Evolutionary conservation across 495 filamentous ascomycete genomes (phyloP), one percentile per base, ranked within the genome.

Genomic region (Neurospora sp.): DNA sequence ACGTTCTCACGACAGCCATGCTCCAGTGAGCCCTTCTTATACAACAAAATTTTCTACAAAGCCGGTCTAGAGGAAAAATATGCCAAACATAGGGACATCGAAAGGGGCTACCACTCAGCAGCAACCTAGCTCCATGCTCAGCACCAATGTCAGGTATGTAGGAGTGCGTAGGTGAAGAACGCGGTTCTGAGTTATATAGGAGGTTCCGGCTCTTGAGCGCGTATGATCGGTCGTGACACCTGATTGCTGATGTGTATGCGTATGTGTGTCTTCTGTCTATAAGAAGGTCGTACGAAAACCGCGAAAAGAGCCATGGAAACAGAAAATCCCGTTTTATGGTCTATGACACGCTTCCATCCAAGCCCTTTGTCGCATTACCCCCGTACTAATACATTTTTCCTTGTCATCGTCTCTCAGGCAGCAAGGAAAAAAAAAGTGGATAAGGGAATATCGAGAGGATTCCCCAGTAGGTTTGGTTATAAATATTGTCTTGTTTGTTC

Each of bases 361-460:
- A 13, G 21, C n/a, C 45, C 42, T 71, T 74, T 74, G 74, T 59
- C 73, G 43, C 70, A 43, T 62, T 59, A 43, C 48, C 34, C 75
- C 70, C 39, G 69, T 79, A 79, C 70, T 77, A 73, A 73, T 77
- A 76, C 74, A 78, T 37, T 59, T 36, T 17, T 66, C 54, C 21
- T 62, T 28, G 24, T 62, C 24, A 62, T 31, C 54, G 54, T 62
- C 54, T 62, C 54, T 62, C 24, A 31, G 54, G 11, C 54, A 62
- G 54, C 24, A 62, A 62, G 24, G 54, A 4, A 31, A 31, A 31
- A 62, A 62, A 62, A 62, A 17, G 24, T 8, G 54, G 54, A 62
- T 17, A 62, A 17, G 54, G 54, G 54, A 62, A 62, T 62, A 62
- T 62, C 54, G 24, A 62, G 48, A 28, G 54, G 54, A 62, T 62